Evolutionary conservation across 331 rosid genomes (phyloP).

Genomic region (Phaseolus coccineus): DNA sequence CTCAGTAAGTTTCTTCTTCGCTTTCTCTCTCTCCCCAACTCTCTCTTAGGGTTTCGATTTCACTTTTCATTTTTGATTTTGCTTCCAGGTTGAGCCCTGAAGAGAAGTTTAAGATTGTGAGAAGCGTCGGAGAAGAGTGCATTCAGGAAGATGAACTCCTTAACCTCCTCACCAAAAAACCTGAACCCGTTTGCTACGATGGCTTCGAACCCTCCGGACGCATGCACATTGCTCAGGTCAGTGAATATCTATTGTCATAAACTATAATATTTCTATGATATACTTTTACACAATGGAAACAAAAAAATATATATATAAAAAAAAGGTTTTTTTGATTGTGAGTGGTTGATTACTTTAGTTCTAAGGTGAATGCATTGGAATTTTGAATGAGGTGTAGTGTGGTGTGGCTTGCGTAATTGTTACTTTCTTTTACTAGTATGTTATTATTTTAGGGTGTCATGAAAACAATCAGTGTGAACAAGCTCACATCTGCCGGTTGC

Average conservation of each 20-base stretch:
- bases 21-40: not conserved
- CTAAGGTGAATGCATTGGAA: not conserved
- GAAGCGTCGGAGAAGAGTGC: constrained; percentile 85
- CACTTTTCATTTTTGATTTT: not conserved
- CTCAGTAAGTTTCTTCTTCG: constrained; percentile 38
- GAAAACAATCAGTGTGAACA: constrained; percentile 80
- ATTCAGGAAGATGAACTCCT: constrained; percentile 82
- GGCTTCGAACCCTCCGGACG: constrained; percentile 89
- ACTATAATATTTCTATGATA: not conserved
- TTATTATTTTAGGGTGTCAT: constrained; percentile 65
- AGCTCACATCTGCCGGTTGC: constrained; percentile 75
- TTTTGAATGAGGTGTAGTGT: not conserved
- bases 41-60: not conserved
- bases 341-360: not conserved
- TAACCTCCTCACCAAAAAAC: constrained; percentile 66
- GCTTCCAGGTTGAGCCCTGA: constrained; percentile 58
- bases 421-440: constrained; percentile 17
- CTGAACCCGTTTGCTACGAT: constrained; percentile 76
- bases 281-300: not conserved
- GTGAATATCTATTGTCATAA: not conserved
- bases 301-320: no score
- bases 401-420: not conserved
- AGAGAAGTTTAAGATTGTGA: constrained; percentile 59
- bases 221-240: constrained; percentile 92
- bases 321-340: not conserved